Base-by-base conservation (phyloP, 2,329 filamentous ascomycete species). In the Laburnicola sp. region DNA sequence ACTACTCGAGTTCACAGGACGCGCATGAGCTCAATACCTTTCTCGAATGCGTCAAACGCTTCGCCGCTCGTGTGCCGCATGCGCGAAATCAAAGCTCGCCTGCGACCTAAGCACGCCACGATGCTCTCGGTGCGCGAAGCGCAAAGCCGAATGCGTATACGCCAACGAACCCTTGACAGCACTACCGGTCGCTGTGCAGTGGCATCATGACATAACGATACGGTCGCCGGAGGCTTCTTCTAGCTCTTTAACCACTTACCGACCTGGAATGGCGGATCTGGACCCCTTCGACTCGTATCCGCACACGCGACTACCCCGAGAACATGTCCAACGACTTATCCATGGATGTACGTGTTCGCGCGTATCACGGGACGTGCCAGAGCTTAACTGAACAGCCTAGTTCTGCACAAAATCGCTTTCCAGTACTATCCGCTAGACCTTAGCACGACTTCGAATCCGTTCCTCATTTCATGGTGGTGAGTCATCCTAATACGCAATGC, bases 231-330 rank as follows among this genome's bases (percentile, higher is more conserved):
- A 52, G 50, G 41, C 39, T 22, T 43, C 52, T 46, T 30, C 31
- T 30, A 38, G 44, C 21, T 45, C 43, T 26, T 42, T 51, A 54
- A 46, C 43, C 58, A 65, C 56, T 58, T 51, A 32, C 56, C 36
- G 54, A 66, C 58, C 47, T 58, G 53, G 50, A 2, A 35, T 71
- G 41, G 69, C 66, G 1, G 74, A 73, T 6, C 63, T 82, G 31
- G 82, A 84, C 54, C 81, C 81, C 0, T 84, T 84, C 53, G 79
- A 83, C 44, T 79, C 80, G 2, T 83, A 83, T 58, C 82, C 82
- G 4, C 68, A 66, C 22, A 83, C 80, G 0, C 76, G 79, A 50
- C 75, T 84, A 26, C 76, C 78, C 4, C 74, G 79, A 22, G 65
- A 68, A 11, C 78, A 77, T 25, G 78, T 83, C 31, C 80, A 84